These are phyloP conservation scores for Metschnikowia chrysomelidarum DNA, from an alignment of 805 yeast genomes.

Conservation along the genomic window DNA sequence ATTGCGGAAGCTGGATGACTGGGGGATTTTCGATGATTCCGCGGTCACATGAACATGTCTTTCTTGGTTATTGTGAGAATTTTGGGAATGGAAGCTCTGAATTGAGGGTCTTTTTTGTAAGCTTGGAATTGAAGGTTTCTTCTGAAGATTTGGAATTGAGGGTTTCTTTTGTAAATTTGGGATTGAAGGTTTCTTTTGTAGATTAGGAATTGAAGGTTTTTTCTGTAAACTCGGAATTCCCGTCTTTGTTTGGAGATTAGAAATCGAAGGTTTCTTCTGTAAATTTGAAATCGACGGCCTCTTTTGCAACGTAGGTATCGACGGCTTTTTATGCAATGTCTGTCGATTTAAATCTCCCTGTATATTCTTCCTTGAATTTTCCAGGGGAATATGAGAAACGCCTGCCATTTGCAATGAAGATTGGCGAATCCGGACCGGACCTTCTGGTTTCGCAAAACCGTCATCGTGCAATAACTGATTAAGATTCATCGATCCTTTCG, in stretches of 20 bases:
- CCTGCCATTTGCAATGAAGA: slow-evolving; percentile 39
- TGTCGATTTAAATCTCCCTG: too few relatives aligned
- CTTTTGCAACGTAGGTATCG: slow-evolving; percentile 6
- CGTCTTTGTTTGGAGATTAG: slow-evolving; percentile 21
- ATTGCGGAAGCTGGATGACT: too few relatives aligned
- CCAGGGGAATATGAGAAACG: too few relatives aligned
- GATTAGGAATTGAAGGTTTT: slow-evolving; percentile 17
- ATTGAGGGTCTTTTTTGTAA: slow-evolving; percentile 1
- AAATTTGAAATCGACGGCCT: slow-evolving; percentile 14
- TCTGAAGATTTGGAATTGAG: background rate
- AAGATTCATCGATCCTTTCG: slow-evolving; percentile 39
- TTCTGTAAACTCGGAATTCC: slow-evolving; percentile 10
- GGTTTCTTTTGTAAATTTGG: too few relatives aligned
- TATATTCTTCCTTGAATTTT: too few relatives aligned
- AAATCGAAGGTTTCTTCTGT: slow-evolving; percentile 20
- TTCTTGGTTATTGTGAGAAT: too few relatives aligned
- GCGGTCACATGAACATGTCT: too few relatives aligned
- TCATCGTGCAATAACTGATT: slow-evolving; percentile 28
- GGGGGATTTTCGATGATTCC: too few relatives aligned
- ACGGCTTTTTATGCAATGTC: too few relatives aligned
- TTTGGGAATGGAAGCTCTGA: too few relatives aligned
- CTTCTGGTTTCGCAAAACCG: slow-evolving; percentile 24
- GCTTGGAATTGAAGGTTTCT: slow-evolving; percentile 1
- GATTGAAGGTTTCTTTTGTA: too few relatives aligned
- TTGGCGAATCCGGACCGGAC: slow-evolving; percentile 24